Conservation (phyloP, 2,329 filamentous ascomycete genomes). For the Alternaria metachromatica region DNA sequence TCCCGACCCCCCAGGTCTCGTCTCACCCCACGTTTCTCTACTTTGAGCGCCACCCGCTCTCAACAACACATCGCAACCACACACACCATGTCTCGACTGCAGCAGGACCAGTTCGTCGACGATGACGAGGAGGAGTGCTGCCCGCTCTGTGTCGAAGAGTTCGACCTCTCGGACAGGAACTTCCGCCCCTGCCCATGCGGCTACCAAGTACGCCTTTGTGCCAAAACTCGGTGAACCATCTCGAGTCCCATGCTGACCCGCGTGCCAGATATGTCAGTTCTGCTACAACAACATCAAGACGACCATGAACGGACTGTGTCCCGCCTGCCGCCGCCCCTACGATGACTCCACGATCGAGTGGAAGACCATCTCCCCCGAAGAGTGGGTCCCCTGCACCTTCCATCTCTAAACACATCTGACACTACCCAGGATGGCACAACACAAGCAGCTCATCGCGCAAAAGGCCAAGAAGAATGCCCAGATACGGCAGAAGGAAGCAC, state of each 20-base stretch:
- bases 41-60: slow-evolving; percentile 35
- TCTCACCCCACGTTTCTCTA: slow-evolving; percentile 15
- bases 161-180: slow-evolving; percentile 96
- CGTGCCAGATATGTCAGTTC: slow-evolving; percentile 85
- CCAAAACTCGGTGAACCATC: slow-evolving; percentile 23
- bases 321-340: slow-evolving; percentile 94
- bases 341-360: slow-evolving; percentile 97
- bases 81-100: slow-evolving; percentile 54
- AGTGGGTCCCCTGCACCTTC: slow-evolving; percentile 66
- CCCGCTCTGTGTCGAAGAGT: slow-evolving; percentile 97
- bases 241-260: slow-evolving; percentile 30
- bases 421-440: slow-evolving; percentile 68
- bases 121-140: slow-evolving; percentile 66
- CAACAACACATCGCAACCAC: slow-evolving; percentile 10
- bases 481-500: slow-evolving; percentile 88
- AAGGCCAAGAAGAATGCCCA: slow-evolving; percentile 94
- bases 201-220: slow-evolving; percentile 77
- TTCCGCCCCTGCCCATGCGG: slow-evolving; percentile 97
- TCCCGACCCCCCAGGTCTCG: slow-evolving; percentile 2
- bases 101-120: slow-evolving; percentile 62
- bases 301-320: slow-evolving; percentile 95
- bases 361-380: slow-evolving; percentile 92
- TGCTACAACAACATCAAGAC: slow-evolving; percentile 99
- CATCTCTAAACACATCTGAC: slow-evolving; percentile 29
- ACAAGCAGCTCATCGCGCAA: slow-evolving; percentile 74